These are phyloP conservation scores for Penicillium desertorum DNA, from an alignment of 495 filamentous ascomycete genomes.

Conservation along the genomic window DNA sequence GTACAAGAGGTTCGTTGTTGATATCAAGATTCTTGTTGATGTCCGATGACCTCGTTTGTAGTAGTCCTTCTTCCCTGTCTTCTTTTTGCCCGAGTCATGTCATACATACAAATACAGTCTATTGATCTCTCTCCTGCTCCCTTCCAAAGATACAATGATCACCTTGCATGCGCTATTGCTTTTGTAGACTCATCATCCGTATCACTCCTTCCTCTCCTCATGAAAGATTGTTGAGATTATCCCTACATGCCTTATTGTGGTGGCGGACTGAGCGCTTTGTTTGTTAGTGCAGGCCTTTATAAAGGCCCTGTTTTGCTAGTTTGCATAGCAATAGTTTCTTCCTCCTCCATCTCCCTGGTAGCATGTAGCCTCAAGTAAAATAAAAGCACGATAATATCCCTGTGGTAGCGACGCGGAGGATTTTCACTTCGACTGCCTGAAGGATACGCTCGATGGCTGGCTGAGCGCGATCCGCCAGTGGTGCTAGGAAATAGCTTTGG, in stretches of 20 bases:
- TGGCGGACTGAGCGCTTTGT: too few species aligned
- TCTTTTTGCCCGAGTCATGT: background rate
- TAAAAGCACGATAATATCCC: background rate
- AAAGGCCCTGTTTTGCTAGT: too few species aligned
- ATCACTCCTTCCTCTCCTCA: background rate
- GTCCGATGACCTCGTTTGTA: too few species aligned
- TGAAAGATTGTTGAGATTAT: too few species aligned
- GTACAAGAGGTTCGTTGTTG: too few species aligned
- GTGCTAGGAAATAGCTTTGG: background rate
- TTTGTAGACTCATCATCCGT: slow-evolving; percentile 3
- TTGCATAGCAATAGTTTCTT: too few species aligned
- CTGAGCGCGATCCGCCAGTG: background rate
- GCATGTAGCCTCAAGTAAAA: too few species aligned
- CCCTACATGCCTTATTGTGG: too few species aligned
- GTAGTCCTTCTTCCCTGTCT: background rate
- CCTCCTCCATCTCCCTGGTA: too few species aligned
- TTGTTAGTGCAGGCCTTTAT: too few species aligned
- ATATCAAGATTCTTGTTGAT: too few species aligned
- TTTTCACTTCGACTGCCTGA: background rate
- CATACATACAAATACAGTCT: background rate
- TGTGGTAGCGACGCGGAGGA: background rate
- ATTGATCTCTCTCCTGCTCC: background rate
- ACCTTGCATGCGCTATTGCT: background rate
- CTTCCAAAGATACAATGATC: background rate
- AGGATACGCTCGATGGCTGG: background rate